Percentiles rank a stretch among this genome's conserved stretches.
Conservation (phyloP, 2,329 filamentous ascomycete genomes). For the Graphilbum fragrans region DNA sequence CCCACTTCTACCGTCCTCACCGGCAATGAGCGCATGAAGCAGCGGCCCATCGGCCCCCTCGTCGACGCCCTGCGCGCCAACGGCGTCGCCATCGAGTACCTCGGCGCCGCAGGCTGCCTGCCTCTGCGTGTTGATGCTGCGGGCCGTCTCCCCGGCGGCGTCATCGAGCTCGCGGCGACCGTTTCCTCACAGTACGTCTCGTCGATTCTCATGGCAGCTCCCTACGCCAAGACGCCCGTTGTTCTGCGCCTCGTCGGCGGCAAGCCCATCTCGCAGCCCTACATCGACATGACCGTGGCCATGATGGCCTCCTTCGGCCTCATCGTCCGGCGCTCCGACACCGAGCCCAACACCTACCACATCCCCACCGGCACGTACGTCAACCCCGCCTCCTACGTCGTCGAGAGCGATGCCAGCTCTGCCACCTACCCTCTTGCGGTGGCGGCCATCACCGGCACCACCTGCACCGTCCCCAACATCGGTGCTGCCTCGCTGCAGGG, state of each 20-base stretch:
- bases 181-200: conserved; percentile 99
- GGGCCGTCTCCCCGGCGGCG: conserved; percentile 71
- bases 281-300: conserved; percentile 96
- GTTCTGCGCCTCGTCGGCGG: conserved; percentile 86
- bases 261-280: conserved; percentile 91
- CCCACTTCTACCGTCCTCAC: conserved; percentile 69
- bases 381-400: conserved; percentile 75
- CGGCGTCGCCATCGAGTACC: conserved; percentile 75
- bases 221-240: conserved; percentile 89
- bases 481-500: conserved; percentile 86
- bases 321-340: conserved; percentile 60
- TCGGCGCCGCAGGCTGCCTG: conserved; percentile 72
- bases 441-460: conserved; percentile 90
- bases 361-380: conserved; percentile 76
- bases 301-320: conserved; percentile 97
- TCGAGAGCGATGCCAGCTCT: conserved; percentile 96
- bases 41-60: conserved; percentile 82
- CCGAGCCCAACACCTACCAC: conserved; percentile 82
- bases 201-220: conserved; percentile 90
- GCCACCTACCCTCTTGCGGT: conserved; percentile 92
- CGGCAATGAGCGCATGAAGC: conserved; percentile 92
- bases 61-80: conserved; percentile 83
- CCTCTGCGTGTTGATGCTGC: conserved; percentile 74
- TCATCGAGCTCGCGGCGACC: conserved; percentile 85
- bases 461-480: conserved; percentile 92